phyloP scores from a whole-genome alignment of 2,329 filamentous ascomycete species.

The Fusarium hainanense region DNA sequence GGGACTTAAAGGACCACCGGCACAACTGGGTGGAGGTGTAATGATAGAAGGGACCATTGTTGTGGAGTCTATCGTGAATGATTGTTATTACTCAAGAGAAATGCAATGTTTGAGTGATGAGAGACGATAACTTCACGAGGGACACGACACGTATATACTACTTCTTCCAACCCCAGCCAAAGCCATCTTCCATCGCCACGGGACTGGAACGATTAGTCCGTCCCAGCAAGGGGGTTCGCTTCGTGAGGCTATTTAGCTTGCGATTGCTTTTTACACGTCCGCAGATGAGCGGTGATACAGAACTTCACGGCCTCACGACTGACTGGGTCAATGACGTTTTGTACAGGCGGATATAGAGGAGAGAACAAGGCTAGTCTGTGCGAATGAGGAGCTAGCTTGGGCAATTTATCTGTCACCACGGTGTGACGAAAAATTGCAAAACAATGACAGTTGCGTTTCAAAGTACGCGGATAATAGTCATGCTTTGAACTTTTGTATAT shows the following conservation, averaged over 20 bases:
- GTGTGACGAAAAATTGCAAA: background rate
- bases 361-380: background rate
- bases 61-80: background rate
- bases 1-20: background rate
- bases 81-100: background rate
- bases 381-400: background rate
- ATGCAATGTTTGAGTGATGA: background rate
- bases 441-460: background rate
- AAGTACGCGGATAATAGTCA: background rate
- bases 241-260: conserved; percentile 4
- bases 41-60: conserved; percentile 23
- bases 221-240: background rate
- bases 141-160: conserved; percentile 1
- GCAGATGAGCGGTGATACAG: background rate
- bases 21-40: conserved; percentile 25
- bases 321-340: background rate
- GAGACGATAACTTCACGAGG: background rate
- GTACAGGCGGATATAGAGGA: background rate
- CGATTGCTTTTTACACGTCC: conserved; percentile 1
- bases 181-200: background rate
- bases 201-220: background rate
- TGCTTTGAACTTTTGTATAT: background rate
- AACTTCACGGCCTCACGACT: background rate
- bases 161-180: background rate
- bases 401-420: background rate